phyloP scores from a whole-genome alignment of 176 grass and related monocot species.

The Musa schizocarpa region DNA sequence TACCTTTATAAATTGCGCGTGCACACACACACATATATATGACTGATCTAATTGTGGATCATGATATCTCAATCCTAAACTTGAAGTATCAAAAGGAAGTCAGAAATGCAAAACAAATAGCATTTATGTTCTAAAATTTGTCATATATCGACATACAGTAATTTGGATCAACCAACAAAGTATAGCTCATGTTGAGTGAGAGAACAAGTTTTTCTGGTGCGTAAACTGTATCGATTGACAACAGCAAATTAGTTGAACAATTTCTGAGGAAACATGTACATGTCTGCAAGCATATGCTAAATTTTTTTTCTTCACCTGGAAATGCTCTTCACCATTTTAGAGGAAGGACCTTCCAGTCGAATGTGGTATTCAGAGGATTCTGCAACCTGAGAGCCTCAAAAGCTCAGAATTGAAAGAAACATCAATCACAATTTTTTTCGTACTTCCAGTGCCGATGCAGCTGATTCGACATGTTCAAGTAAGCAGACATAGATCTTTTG shows the following conservation, averaged over 20 bases:
- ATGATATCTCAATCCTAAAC: no score
- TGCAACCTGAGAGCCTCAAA: neutral
- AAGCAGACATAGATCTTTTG: conserved; percentile 84
- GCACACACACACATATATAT: no score
- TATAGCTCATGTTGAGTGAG: neutral
- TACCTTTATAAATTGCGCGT: no score
- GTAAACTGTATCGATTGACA: neutral
- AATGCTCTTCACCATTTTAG: neutral
- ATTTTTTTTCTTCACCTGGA: neutral
- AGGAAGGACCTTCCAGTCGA: neutral
- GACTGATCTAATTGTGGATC: no score
- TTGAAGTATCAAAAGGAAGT: no score
- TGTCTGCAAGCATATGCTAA: neutral
- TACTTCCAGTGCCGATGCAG: conserved; percentile 72
- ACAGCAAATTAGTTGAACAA: neutral
- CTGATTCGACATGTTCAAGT: conserved; percentile 79
- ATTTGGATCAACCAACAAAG: neutral
- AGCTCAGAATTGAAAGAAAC: neutral
- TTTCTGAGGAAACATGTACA: neutral
- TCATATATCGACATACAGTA: no score
- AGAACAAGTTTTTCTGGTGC: neutral
- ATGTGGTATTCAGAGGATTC: neutral
- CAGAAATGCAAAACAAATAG: no score
- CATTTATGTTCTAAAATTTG: no score
- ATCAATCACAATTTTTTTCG: conserved; percentile 23